Evolutionary conservation across 1,284 basidiomycete genomes (phyloP), one percentile per base, ranked within the genome.

Genomic region (Mycena citricolor): DNA sequence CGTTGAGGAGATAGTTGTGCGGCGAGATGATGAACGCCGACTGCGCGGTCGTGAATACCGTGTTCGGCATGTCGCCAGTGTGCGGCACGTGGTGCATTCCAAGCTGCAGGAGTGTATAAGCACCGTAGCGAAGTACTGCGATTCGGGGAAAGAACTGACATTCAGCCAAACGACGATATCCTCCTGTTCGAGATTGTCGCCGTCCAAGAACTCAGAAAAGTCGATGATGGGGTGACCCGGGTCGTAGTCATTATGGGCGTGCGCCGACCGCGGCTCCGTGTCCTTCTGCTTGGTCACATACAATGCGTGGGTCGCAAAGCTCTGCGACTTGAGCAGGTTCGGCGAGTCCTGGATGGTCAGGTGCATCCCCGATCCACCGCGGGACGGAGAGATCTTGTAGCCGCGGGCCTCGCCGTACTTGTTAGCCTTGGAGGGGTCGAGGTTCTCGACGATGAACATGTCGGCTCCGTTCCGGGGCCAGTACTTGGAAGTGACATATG

Each of bases 1-100:
- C 54, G 24, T 52, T 40, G 8, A 52, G 42, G n/a, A 56, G 44
- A 29, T 54, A 56, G 23, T 56, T 56, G 19, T 54, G 46, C 2
- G 54, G 54, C 5, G 52, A 41, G 8, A 56, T 54, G 11, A 52
- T 46, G 49, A 56, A 54, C n/a, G 52, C 49, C 1, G 52, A 46
- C 30, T 56, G 54, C 1, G 54, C 54, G 3, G 52, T 54, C 10
- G 54, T 56, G 31, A 56, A 54, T 12, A 56, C 54, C 2, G 54
- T 56, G 31, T 56, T 56, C 7, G 54, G 54, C 17, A 56, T 23
- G 25, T 56, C 54, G 17, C 54, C 54, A 1, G 54, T 56, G 39
- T 56, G 54, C 0, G 54, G 54, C 8, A 56, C 54, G 29, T 56
- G 54, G 23, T 56, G 54, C 54, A 56, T 56, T 12, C 54, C 54